These are phyloP conservation scores for Eucalyptus polybractea DNA, from an alignment of 345 rosid species.

Conservation along the genomic window DNA sequence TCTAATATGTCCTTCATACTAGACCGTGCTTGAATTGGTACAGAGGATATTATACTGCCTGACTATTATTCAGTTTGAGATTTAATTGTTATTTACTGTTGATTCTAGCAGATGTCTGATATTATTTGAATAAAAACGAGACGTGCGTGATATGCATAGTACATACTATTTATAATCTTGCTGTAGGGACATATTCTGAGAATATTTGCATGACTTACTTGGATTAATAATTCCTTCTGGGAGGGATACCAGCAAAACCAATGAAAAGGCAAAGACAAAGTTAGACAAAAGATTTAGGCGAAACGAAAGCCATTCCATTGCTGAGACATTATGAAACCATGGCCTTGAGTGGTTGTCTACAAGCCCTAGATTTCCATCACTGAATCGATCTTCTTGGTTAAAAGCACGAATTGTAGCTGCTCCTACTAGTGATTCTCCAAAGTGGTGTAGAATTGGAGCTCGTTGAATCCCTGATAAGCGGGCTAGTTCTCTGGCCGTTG, in stretches of 20 bases:
- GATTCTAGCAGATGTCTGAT: neutral
- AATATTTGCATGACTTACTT: constrained; percentile 37
- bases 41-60: neutral
- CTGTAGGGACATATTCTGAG: neutral
- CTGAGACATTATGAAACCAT: constrained; percentile 80
- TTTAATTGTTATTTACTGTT: neutral
- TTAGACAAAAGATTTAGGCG: constrained; percentile 77
- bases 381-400: constrained; percentile 62
- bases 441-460: constrained; percentile 95
- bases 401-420: constrained; percentile 88
- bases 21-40: neutral
- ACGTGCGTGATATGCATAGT: neutral
- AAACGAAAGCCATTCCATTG: constrained; percentile 98
- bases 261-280: constrained; percentile 83
- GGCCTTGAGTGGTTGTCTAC: constrained; percentile 81
- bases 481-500: constrained; percentile 85
- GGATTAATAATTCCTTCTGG: constrained; percentile 95
- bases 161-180: neutral
- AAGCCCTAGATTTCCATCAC: constrained; percentile 44
- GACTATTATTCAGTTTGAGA: neutral
- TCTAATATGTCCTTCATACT: neutral
- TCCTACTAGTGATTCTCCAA: constrained; percentile 84
- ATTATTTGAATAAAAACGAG: neutral
- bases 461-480: constrained; percentile 80
- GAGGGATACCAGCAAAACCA: constrained; percentile 75